phyloP scores from a whole-genome alignment of 768 basidiomycete species.

The Epithele typhae region DNA sequence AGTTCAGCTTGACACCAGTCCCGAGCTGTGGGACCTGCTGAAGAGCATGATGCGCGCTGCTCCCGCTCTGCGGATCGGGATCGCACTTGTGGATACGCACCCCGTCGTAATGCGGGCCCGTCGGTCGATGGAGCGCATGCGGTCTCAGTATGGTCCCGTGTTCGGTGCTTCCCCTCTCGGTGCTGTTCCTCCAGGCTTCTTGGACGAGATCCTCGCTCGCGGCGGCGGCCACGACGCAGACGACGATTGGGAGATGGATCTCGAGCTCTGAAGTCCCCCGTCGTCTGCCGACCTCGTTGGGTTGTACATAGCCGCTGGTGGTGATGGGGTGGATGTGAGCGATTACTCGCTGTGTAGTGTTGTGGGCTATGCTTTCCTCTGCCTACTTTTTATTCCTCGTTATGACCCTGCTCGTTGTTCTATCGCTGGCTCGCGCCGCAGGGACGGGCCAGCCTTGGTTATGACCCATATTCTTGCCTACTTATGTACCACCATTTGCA shows the following conservation, averaged over 20 bases:
- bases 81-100: conserved; percentile 55
- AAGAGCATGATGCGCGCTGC: conserved; percentile 75
- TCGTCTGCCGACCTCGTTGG: neutral
- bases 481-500: conserved; percentile 2
- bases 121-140: conserved; percentile 53
- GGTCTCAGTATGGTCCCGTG: conserved; percentile 33
- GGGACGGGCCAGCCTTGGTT: conserved; percentile 2
- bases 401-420: conserved; percentile 2
- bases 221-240: neutral
- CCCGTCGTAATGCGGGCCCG: conserved; percentile 62
- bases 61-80: conserved; percentile 52
- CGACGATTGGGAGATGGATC: conserved; percentile 15
- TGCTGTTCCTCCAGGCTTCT: conserved; percentile 55
- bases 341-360: neutral
- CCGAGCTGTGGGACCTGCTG: conserved; percentile 64
- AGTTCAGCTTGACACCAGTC: conserved; percentile 64
- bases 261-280: conserved; percentile 1
- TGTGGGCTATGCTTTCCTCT: conserved; percentile 8
- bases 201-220: conserved; percentile 53
- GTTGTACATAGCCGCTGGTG: neutral
- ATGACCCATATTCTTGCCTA: neutral
- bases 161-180: conserved; percentile 64
- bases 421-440: conserved; percentile 1
- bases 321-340: neutral
- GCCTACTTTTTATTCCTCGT: conserved; percentile 4